phyloP scores from a whole-genome alignment of 164 flowering plant genomes.

The Nelumbo lutea region DNA sequence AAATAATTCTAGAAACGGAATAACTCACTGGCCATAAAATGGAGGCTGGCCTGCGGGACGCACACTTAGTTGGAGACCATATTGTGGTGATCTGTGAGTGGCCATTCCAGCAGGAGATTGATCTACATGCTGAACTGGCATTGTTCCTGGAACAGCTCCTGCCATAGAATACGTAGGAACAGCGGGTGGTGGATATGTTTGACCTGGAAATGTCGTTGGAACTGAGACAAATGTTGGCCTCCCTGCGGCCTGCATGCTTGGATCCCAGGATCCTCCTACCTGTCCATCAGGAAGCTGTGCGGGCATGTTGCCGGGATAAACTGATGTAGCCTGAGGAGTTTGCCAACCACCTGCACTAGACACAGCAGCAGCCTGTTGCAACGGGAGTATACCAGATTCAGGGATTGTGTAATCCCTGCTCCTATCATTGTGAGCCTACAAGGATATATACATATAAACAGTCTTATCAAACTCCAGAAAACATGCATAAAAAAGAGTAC shows the following conservation, averaged over 20 bases:
- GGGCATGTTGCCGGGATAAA: constrained; percentile 29
- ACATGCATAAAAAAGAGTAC: background rate
- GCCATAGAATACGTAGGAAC: constrained; percentile 28
- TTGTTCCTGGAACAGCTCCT: constrained; percentile 23
- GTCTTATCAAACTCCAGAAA: background rate
- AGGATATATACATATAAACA: background rate
- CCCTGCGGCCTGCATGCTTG: constrained; percentile 33
- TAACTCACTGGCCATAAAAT: constrained; percentile 9
- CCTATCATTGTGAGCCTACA: constrained; percentile 71
- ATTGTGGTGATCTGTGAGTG: constrained; percentile 2
- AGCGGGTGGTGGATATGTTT: constrained; percentile 28
- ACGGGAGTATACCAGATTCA: constrained; percentile 36
- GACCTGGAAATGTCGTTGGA: constrained; percentile 44
- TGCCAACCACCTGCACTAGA: constrained; percentile 45
- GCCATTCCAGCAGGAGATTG: constrained; percentile 2
- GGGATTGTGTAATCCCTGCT: constrained; percentile 83
- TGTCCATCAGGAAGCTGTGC: constrained; percentile 30
- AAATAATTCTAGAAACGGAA: background rate
- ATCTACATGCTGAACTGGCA: constrained; percentile 5
- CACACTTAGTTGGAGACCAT: background rate
- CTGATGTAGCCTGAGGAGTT: constrained; percentile 36
- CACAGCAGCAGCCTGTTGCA: constrained; percentile 36
- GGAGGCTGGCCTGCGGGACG: constrained; percentile 8
- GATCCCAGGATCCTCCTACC: constrained; percentile 47
- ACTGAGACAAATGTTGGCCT: constrained; percentile 30